phyloP scores from a whole-genome alignment of 805 yeast species.

The Ogataea glucozyma region DNA sequence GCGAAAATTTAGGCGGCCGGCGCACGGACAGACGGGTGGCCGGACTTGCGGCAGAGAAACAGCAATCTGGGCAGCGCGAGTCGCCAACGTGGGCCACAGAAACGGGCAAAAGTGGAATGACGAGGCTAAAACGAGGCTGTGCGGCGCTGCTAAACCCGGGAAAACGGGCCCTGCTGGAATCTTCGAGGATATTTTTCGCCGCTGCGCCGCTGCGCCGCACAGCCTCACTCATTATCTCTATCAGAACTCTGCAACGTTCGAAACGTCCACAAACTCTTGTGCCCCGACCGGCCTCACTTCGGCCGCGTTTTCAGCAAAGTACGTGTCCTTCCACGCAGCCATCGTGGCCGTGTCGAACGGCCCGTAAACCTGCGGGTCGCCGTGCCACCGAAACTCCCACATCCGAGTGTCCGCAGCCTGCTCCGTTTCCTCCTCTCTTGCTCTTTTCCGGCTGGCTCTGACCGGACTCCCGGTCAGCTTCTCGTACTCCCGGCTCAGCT shows the following conservation, averaged over 20 bases:
- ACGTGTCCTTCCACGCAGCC: slow-evolving; percentile 51
- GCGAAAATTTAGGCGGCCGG: background rate
- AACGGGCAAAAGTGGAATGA: too few relatives aligned
- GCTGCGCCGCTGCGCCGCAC: slow-evolving; percentile 5
- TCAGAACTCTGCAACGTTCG: slow-evolving; percentile 2
- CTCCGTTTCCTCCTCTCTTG: slow-evolving; percentile 30
- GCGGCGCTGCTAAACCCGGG: background rate
- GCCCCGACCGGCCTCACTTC: slow-evolving; percentile 39
- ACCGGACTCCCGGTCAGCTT: slow-evolving; percentile 42
- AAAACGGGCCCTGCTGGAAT: slow-evolving; percentile 1
- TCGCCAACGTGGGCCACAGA: too few relatives aligned
- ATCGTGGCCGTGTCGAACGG: slow-evolving; percentile 54
- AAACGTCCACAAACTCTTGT: slow-evolving; percentile 14
- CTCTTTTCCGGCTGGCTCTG: slow-evolving; percentile 9
- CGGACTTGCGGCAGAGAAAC: background rate
- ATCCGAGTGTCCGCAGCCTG: slow-evolving; percentile 16
- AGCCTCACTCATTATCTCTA: background rate
- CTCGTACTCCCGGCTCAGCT: slow-evolving; percentile 47
- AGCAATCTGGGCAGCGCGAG: background rate
- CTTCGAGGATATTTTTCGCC: background rate
- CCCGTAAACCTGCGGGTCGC: slow-evolving; percentile 44
- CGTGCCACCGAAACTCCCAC: slow-evolving; percentile 21
- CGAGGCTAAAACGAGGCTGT: background rate
- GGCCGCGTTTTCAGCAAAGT: slow-evolving; percentile 47
- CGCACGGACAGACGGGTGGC: background rate